phyloP scores from a whole-genome alignment of 345 rosid genomes.

The Pugionium dolabratum region DNA sequence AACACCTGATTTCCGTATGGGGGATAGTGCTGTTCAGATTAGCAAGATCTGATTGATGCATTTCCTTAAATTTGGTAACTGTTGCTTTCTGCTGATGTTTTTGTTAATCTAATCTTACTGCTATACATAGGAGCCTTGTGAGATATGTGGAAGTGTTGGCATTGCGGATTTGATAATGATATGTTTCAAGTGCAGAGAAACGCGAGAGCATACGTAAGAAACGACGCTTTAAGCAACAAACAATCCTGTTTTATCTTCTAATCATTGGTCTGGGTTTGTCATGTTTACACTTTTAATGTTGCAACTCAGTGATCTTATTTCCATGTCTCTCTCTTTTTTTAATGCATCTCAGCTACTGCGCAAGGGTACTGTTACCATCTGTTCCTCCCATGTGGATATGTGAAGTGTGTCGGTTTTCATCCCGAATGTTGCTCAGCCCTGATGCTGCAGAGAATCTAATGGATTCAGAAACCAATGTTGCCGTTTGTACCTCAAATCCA shows the following conservation, averaged over 20 bases:
- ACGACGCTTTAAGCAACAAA: constrained; percentile 1
- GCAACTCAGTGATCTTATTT: constrained; percentile 12
- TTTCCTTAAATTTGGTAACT: neutral
- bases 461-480: constrained; percentile 1
- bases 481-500: constrained; percentile 7
- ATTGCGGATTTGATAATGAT: constrained; percentile 18
- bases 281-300: neutral
- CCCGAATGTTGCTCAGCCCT: neutral
- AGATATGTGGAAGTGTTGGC: constrained; percentile 31
- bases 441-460: neutral
- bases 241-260: neutral
- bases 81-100: neutral
- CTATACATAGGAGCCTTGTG: constrained; percentile 20
- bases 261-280: neutral
- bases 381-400: constrained; percentile 33
- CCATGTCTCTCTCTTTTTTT: neutral
- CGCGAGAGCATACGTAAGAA: constrained; percentile 36
- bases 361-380: constrained; percentile 3
- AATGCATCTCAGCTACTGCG: constrained; percentile 27
- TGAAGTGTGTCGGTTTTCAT: constrained; percentile 32
- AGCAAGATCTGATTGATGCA: neutral
- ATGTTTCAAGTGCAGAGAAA: constrained; percentile 29
- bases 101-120: constrained; percentile 8
- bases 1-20: neutral
- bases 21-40: neutral